Percentiles rank a stretch among this genome's conserved stretches.
These are phyloP conservation scores for Tolypocladium tropicale DNA, from an alignment of 2,329 filamentous ascomycete species.

Conservation along the genomic window DNA sequence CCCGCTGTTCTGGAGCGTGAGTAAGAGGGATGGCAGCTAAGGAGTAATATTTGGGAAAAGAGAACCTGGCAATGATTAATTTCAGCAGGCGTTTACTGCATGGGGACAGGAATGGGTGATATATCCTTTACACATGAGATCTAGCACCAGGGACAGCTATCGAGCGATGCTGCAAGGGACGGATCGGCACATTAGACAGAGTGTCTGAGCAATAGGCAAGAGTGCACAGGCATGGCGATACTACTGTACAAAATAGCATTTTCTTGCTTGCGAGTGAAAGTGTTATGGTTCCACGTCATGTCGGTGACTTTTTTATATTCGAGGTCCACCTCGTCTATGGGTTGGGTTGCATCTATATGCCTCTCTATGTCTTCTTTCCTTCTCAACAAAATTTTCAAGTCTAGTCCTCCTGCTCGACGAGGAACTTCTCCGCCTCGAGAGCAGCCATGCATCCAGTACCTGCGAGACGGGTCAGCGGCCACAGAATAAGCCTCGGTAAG, in stretches of 20 bases:
- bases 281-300: background rate
- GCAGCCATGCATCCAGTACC: conserved; percentile 92
- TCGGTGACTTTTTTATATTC: background rate
- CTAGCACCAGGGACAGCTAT: background rate
- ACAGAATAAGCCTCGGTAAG: background rate
- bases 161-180: background rate
- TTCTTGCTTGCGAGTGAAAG: background rate
- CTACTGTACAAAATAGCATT: background rate
- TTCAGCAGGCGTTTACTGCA: background rate
- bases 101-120: background rate
- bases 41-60: too few species aligned
- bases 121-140: background rate
- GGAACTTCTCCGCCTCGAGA: conserved; percentile 88
- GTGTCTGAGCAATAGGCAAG: background rate
- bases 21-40: conserved; percentile 12
- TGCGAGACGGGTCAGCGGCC: conserved; percentile 20
- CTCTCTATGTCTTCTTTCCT: background rate
- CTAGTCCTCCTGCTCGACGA: conserved; percentile 61
- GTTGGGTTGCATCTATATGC: background rate
- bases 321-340: background rate
- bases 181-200: background rate
- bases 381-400: conserved; percentile 2
- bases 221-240: too few species aligned
- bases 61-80: background rate
- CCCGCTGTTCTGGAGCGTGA: conserved; percentile 41